Percentiles rank a stretch among this genome's conserved stretches.
phyloP scores from a whole-genome alignment of 345 rosid genomes.

The Camelina neglecta region DNA sequence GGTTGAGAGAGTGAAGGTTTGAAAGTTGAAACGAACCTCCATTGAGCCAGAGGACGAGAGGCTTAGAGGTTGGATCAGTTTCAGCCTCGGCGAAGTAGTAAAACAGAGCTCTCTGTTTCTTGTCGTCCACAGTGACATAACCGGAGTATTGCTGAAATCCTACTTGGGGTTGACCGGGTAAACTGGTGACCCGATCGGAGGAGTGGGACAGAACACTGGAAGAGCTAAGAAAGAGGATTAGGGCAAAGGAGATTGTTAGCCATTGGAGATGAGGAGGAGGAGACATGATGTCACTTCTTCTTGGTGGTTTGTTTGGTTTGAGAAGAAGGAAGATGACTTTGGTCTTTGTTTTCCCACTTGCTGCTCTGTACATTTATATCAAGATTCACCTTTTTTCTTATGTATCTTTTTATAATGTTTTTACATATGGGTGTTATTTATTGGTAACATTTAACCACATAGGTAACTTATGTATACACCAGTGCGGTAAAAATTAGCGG shows the following conservation, averaged over 20 bases:
- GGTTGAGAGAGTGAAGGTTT: background rate
- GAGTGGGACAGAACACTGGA: slow-evolving; percentile 45
- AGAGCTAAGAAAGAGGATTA: slow-evolving; percentile 49
- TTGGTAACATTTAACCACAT: background rate
- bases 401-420: background rate
- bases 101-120: slow-evolving; percentile 77
- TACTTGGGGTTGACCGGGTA: slow-evolving; percentile 92
- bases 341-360: slow-evolving; percentile 43
- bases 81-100: slow-evolving; percentile 97
- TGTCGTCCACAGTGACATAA: slow-evolving; percentile 77
- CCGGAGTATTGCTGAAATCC: slow-evolving; percentile 83
- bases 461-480: too few relatives aligned
- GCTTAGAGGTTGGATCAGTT: slow-evolving; percentile 71
- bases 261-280: slow-evolving; percentile 38
- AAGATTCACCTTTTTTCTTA: slow-evolving; percentile 28
- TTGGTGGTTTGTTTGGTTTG: slow-evolving; percentile 27
- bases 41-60: slow-evolving; percentile 97
- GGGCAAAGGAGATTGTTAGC: slow-evolving; percentile 50
- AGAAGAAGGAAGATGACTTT: slow-evolving; percentile 38
- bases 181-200: slow-evolving; percentile 52
- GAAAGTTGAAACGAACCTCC: slow-evolving; percentile 62
- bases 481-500: background rate
- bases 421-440: background rate
- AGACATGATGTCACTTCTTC: slow-evolving; percentile 33
- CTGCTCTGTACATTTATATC: slow-evolving; percentile 36